These are phyloP conservation scores for Epichloe sibirici DNA, from an alignment of 2,329 filamentous ascomycete genomes.

Conservation along the genomic window DNA sequence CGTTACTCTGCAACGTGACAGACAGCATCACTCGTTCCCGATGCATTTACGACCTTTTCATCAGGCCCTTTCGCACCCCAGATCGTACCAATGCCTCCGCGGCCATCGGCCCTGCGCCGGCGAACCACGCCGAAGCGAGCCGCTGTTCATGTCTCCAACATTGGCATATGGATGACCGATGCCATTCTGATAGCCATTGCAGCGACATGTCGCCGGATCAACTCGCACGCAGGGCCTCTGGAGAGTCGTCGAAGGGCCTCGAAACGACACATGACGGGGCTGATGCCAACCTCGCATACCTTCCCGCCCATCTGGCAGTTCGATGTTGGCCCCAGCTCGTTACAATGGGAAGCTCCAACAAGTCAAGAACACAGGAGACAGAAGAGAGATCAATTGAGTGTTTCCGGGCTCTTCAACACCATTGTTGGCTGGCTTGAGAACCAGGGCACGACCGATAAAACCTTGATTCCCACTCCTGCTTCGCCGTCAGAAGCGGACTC, in stretches of 20 bases:
- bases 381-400: constrained; percentile 11
- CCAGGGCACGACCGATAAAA: constrained; percentile 9
- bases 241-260: constrained; percentile 41
- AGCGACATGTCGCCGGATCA: constrained; percentile 18
- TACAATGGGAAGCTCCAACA: constrained; percentile 41
- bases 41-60: neutral
- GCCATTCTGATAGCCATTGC: constrained; percentile 15
- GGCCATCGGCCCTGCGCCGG: constrained; percentile 16
- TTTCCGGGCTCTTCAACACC: constrained; percentile 13
- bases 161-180: constrained; percentile 21
- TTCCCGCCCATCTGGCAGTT: constrained; percentile 35
- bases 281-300: constrained; percentile 27
- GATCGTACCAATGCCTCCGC: constrained; percentile 17
- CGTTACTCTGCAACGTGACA: neutral
- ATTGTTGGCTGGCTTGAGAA: constrained; percentile 19
- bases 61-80: neutral
- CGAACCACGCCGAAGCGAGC: constrained; percentile 12
- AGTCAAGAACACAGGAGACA: constrained; percentile 15
- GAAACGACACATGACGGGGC: constrained; percentile 40
- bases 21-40: neutral
- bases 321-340: constrained; percentile 31
- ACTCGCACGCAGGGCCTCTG: constrained; percentile 39
- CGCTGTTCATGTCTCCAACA: constrained; percentile 7
- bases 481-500: neutral
- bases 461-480: constrained; percentile 8